These are phyloP conservation scores for Talaromyces ruber DNA, from an alignment of 495 filamentous ascomycete genomes.

Conservation along the genomic window DNA sequence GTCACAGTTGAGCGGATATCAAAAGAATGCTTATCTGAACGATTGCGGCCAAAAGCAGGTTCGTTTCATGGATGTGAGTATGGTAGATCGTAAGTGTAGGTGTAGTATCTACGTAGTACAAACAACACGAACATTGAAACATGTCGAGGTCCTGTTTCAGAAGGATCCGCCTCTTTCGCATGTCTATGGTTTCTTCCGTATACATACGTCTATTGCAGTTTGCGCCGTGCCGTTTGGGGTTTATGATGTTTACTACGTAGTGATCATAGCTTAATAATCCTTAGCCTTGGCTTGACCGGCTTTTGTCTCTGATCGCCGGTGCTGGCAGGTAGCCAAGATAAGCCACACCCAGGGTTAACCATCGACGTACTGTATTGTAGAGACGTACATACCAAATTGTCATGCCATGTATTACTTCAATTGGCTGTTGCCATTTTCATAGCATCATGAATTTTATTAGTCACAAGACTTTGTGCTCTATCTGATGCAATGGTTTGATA, in stretches of 20 bases:
- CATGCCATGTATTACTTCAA: background rate
- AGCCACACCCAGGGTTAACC: background rate
- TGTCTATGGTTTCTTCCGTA: background rate
- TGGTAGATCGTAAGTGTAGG: background rate
- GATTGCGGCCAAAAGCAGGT: background rate
- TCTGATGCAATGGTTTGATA: background rate
- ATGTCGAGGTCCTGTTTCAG: background rate
- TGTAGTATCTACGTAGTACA: background rate
- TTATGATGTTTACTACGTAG: background rate
- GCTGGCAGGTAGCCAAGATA: background rate
- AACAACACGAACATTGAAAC: background rate
- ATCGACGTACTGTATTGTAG: background rate
- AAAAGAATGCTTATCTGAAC: background rate
- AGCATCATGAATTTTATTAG: background rate
- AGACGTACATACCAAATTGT: background rate
- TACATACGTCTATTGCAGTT: background rate
- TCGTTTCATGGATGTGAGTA: background rate
- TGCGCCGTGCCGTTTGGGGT: background rate
- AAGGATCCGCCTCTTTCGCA: background rate
- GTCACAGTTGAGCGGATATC: background rate
- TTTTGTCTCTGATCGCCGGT: background rate
- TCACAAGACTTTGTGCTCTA: background rate
- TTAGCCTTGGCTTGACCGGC: background rate
- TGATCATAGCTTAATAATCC: too few species aligned
- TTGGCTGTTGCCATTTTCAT: background rate